Conservation (phyloP, 2,329 filamentous ascomycete genomes). For the Mariannaea sp. region DNA sequence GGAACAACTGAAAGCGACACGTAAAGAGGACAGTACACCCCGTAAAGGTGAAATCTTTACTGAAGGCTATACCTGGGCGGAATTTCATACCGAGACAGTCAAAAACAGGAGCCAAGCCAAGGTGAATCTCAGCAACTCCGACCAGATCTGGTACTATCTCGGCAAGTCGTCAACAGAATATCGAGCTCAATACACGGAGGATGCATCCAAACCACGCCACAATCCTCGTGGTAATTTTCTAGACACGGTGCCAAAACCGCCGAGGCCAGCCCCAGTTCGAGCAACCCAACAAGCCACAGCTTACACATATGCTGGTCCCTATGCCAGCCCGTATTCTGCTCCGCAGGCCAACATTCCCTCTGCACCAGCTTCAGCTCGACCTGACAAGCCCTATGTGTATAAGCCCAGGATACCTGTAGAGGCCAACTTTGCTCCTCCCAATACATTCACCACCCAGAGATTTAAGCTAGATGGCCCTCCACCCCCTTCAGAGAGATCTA, state of each 20-base stretch:
- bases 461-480: constrained; percentile 26
- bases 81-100: constrained; percentile 71
- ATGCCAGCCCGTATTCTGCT: constrained; percentile 16
- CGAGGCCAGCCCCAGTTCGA: constrained; percentile 43
- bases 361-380: constrained; percentile 8
- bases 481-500: constrained; percentile 1
- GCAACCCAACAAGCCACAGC: constrained; percentile 33
- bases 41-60: constrained; percentile 69
- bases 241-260: constrained; percentile 66
- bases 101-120: constrained; percentile 66
- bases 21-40: constrained; percentile 64
- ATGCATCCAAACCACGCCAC: constrained; percentile 63
- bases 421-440: constrained; percentile 27
- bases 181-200: constrained; percentile 87
- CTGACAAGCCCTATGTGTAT: constrained; percentile 58
- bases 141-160: constrained; percentile 88
- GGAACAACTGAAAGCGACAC: constrained; percentile 70
- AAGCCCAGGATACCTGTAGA: constrained; percentile 51
- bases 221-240: constrained; percentile 74
- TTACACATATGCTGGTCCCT: constrained; percentile 31
- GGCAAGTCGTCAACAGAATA: constrained; percentile 86
- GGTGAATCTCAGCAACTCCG: constrained; percentile 71
- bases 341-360: neutral
- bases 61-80: constrained; percentile 74
- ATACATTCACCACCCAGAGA: constrained; percentile 35